Evolutionary conservation across 2,329 filamentous ascomycete genomes (phyloP).

Genomic region (Fusarium albosuccineum): DNA sequence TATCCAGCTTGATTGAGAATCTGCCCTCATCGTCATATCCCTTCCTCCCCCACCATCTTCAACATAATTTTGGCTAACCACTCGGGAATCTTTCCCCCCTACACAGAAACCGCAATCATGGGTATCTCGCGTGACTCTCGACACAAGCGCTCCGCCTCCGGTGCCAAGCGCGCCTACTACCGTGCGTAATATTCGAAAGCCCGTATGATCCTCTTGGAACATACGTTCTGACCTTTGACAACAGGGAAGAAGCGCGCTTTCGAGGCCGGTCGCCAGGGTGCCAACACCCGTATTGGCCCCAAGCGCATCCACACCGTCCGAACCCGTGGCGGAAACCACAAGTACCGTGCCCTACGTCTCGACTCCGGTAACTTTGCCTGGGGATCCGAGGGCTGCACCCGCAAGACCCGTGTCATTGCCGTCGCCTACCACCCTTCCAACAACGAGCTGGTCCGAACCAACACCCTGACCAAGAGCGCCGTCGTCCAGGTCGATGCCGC

Average conservation of each 20-base stretch:
- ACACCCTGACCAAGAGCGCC: slow-evolving; percentile 99
- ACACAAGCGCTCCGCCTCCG: slow-evolving; percentile 99
- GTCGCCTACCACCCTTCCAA: slow-evolving; percentile 99
- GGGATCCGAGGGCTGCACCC: slow-evolving; percentile 97
- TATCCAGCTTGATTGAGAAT: slow-evolving; percentile 41
- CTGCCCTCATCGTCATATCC: slow-evolving; percentile 16
- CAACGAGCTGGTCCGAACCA: slow-evolving; percentile 99
- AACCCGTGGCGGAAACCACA: slow-evolving; percentile 98
- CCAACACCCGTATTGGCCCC: slow-evolving; percentile 98
- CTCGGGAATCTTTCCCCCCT: slow-evolving; percentile 36
- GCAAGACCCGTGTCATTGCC: slow-evolving; percentile 99
- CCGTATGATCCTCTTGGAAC: slow-evolving; percentile 68
- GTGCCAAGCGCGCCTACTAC: slow-evolving; percentile 97
- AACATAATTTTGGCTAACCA: slow-evolving; percentile 37
- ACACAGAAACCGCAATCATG: slow-evolving; percentile 83
- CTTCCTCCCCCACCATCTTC: slow-evolving; percentile 4
- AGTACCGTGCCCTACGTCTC: slow-evolving; percentile 99
- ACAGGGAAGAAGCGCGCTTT: slow-evolving; percentile 96
- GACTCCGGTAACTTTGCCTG: slow-evolving; percentile 99
- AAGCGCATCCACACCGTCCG: slow-evolving; percentile 98
- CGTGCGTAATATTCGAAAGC: slow-evolving; percentile 78
- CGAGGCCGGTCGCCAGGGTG: slow-evolving; percentile 99
- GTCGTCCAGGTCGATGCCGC: slow-evolving; percentile 99
- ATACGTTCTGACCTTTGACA: slow-evolving; percentile 82
- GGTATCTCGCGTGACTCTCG: slow-evolving; percentile 99